Evolutionary conservation across 139 green algal genomes (phyloP), one percentile per base, ranked within the genome.

Genomic region (Coelastrella sp.): DNA sequence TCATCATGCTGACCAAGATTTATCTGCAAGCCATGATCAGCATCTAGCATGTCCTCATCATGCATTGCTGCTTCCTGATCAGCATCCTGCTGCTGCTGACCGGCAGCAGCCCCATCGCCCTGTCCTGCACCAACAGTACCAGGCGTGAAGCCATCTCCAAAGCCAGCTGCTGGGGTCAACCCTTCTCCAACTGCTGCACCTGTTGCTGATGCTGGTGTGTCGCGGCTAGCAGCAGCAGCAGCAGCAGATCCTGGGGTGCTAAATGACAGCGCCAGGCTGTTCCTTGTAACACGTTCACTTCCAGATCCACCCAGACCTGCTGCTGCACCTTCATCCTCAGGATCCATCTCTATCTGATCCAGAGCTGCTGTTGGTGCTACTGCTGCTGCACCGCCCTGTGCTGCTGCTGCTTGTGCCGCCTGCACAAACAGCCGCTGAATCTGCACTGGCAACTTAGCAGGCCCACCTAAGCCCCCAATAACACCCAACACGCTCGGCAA

Each of bases 281-380:
- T 64, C 65, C 65, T 79, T 5, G 82, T 78, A 16, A 54, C 82
- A 14, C 11, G 23, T 19, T 22, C 10, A 59, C 60, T 59, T 74
- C 19, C 82, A 66, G 17, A 8, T 32, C 13, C 82, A 64, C 14
- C 82, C 22, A 56, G 14, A 78, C 13, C 14, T 54, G 5, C 82
- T 66, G 61, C 65, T 78, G 47, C 64, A 57, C 32, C 22, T 19
- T 64, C 6, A 23, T 82, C 68, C 59, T 81, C 54, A 4, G 65
- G 47, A 17, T 3, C 73, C 73, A 89, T 73, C 7, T 75, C 85
- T 16, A 81, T 81, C 85, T 89, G 68, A 71, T 68, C 85, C 14
- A 59, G 16, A 23, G 71, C 85, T 83, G 85, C 85, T 58, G 47
- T 64, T 61, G 73, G 58, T 20, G 85, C 85, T 7, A 74, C 85